These are phyloP conservation scores for Zymoseptoria pseudotritici DNA, from an alignment of 2,329 filamentous ascomycete genomes.

Conservation along the genomic window DNA sequence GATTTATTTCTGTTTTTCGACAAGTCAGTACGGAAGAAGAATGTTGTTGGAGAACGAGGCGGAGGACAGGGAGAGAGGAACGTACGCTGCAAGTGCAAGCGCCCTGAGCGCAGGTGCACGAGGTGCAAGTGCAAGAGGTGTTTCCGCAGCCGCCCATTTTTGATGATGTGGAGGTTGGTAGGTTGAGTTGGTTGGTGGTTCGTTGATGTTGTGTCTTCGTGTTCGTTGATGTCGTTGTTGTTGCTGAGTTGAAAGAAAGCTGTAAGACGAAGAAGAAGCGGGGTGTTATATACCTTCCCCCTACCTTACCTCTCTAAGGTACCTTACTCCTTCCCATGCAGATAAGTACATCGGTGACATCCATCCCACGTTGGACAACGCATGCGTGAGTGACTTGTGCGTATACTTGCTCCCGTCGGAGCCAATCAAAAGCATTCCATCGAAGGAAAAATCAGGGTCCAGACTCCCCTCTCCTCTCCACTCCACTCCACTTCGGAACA, in stretches of 20 bases:
- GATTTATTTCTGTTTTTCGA: background rate
- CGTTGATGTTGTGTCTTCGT: background rate
- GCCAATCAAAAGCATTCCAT: background rate
- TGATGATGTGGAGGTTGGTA: constrained; percentile 11
- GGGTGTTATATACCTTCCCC: constrained; percentile 4
- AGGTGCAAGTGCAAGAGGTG: constrained; percentile 26
- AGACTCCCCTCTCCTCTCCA: background rate
- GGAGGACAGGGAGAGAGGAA: background rate
- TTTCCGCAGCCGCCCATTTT: constrained; percentile 29
- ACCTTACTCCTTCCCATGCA: no score
- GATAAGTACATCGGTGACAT: background rate
- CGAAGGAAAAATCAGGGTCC: background rate
- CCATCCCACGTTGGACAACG: background rate
- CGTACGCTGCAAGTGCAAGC: constrained; percentile 20
- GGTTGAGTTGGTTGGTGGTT: constrained; percentile 1
- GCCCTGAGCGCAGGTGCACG: constrained; percentile 25
- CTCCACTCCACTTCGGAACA: background rate
- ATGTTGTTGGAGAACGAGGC: background rate
- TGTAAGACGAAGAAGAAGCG: constrained; percentile 1
- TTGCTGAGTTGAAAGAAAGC: background rate
- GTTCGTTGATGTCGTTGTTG: constrained; percentile 1
- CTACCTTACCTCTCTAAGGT: no score
- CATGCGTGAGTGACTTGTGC: background rate
- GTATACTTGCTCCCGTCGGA: no score
- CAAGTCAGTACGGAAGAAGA: background rate